Conservation (phyloP, 805 yeast genomes). For the Metschnikowia reukaufii region DNA sequence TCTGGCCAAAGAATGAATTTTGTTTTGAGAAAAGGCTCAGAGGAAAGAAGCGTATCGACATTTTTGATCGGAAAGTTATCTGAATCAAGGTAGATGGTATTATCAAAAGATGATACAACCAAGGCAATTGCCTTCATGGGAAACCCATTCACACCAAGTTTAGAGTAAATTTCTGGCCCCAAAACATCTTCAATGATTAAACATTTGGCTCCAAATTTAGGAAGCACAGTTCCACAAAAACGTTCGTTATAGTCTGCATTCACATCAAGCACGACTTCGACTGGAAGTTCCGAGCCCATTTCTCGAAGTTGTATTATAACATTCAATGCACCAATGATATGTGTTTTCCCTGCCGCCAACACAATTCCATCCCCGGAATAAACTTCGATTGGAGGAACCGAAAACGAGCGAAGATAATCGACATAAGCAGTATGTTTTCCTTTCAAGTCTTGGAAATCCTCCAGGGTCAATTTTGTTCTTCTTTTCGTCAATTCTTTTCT, state of each 20-base stretch:
- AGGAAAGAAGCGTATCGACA: conserved; percentile 35
- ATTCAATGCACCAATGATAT: conserved; percentile 31
- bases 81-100: conserved; percentile 46
- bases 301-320: conserved; percentile 37
- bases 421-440: conserved; percentile 29
- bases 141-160: conserved; percentile 31
- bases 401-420: conserved; percentile 23
- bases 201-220: conserved; percentile 64
- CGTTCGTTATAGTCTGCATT: conserved; percentile 39
- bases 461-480: conserved; percentile 18
- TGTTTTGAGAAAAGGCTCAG: conserved; percentile 18
- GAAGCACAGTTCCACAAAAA: conserved; percentile 60
- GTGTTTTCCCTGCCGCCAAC: conserved; percentile 30
- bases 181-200: conserved; percentile 49
- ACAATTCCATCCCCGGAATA: conserved; percentile 37
- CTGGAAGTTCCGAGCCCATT: conserved; percentile 43
- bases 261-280: conserved; percentile 45
- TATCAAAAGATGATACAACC: conserved; percentile 46
- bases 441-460: conserved; percentile 24
- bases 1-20: conserved; percentile 26
- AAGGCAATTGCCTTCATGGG: conserved; percentile 46
- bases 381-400: conserved; percentile 27
- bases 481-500: conserved; percentile 11
- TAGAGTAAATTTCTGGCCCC: conserved; percentile 46
- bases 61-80: conserved; percentile 46